Evolutionary conservation across 257 asterid species (phyloP).

Genomic region (Plantago elongata): DNA sequence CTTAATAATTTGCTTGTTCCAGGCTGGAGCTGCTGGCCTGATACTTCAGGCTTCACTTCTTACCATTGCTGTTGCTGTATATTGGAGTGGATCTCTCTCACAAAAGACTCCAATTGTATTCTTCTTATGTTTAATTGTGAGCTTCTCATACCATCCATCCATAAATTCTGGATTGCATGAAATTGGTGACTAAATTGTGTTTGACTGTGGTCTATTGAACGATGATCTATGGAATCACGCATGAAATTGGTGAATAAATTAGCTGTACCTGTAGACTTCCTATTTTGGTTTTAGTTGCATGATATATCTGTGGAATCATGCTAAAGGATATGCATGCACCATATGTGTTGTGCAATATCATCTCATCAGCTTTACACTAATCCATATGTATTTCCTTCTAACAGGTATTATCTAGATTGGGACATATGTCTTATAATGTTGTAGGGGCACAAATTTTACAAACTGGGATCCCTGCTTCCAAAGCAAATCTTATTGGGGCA

Average conservation of each 20-base stretch:
- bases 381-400: slow-evolving; percentile 15
- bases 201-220: slow-evolving; percentile 6
- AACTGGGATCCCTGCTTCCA: slow-evolving; percentile 90
- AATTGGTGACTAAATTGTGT: slow-evolving; percentile 1
- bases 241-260: background rate
- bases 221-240: no score
- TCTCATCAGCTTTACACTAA: slow-evolving; percentile 2
- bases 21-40: slow-evolving; percentile 98
- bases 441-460: slow-evolving; percentile 89
- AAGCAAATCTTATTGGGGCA: slow-evolving; percentile 90
- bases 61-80: slow-evolving; percentile 71
- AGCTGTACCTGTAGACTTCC: slow-evolving; percentile 5
- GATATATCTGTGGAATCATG: background rate
- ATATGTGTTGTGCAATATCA: background rate
- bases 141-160: slow-evolving; percentile 28
- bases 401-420: slow-evolving; percentile 90
- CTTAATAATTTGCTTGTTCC: slow-evolving; percentile 26
- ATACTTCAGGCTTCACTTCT: slow-evolving; percentile 85
- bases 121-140: slow-evolving; percentile 80
- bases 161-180: slow-evolving; percentile 10
- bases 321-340: background rate
- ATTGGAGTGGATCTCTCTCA: slow-evolving; percentile 71
- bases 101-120: slow-evolving; percentile 55
- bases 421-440: slow-evolving; percentile 87
- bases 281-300: slow-evolving; percentile 3